Evolutionary conservation across 306 rosid genomes (phyloP).

Genomic region (Cucumis melo): DNA sequence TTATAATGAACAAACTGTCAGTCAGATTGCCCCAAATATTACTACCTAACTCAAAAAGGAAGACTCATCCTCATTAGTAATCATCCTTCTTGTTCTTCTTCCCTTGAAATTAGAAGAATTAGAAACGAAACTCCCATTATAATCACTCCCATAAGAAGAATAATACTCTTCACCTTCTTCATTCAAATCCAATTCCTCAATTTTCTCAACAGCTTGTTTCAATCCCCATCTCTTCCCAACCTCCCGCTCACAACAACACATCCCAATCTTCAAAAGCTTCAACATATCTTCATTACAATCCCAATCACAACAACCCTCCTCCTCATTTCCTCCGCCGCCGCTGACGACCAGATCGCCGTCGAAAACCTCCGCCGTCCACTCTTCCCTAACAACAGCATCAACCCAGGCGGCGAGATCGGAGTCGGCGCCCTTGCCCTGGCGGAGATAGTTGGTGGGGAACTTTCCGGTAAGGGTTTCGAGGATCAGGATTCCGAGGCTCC

Average conservation of each 20-base stretch:
- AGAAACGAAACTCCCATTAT: background rate
- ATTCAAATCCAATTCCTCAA: constrained; percentile 30
- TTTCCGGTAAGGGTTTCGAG: constrained; percentile 60
- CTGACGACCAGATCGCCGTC: constrained; percentile 34
- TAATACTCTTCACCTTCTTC: constrained; percentile 14
- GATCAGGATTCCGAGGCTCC: constrained; percentile 79
- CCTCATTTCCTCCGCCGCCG: background rate
- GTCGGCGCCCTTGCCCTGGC: constrained; percentile 41
- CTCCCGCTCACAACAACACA: constrained; percentile 58
- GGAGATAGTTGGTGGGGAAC: constrained; percentile 39
- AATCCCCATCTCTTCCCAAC: constrained; percentile 54
- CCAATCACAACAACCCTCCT: background rate
- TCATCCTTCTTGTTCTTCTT: background rate
- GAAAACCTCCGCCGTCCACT: constrained; percentile 45
- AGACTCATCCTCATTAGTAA: background rate
- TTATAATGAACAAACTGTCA: background rate
- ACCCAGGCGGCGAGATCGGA: constrained; percentile 58
- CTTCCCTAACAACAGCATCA: constrained; percentile 32
- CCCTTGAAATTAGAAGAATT: background rate
- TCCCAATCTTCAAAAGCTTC: constrained; percentile 60
- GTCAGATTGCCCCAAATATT: too few relatives aligned
- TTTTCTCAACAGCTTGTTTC: constrained; percentile 44
- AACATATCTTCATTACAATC: constrained; percentile 30
- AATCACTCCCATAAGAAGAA: constrained; percentile 19
- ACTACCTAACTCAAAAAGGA: background rate